Conservation (phyloP, 345 rosid genomes). For the Citrus mangshanensis region DNA sequence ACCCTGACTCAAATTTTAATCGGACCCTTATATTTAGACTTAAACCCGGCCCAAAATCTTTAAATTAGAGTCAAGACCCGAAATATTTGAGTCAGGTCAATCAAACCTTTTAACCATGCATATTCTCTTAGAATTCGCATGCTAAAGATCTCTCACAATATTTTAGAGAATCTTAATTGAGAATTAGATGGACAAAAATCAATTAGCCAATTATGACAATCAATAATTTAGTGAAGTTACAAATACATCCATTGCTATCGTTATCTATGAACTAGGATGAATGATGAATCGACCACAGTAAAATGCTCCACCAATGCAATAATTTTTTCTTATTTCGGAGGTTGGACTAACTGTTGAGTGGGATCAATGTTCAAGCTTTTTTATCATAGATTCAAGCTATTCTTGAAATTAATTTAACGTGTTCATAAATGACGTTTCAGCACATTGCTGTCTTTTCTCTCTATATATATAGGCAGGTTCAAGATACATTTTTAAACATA, state of each 20-base stretch:
- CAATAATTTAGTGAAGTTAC: background rate
- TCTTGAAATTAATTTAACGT: background rate
- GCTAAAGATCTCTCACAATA: no score
- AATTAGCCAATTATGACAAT: background rate
- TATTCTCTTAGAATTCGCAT: no score
- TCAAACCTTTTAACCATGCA: no score
- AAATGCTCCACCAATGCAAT: background rate
- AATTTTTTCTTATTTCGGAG: background rate
- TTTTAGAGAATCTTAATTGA: no score
- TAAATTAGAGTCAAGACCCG: no score
- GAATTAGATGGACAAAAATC: no score
- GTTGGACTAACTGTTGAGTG: background rate
- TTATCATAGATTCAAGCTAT: background rate
- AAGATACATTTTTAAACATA: no score
- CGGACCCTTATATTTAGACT: no score
- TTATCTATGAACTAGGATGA: no score
- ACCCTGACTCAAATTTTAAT: no score
- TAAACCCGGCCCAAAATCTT: accelerated
- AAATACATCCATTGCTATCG: background rate
- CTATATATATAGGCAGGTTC: no score
- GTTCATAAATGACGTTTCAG: background rate
- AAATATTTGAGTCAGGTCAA: no score
- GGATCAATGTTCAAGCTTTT: background rate
- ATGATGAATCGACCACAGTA: background rate
- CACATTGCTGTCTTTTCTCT: background rate